phyloP scores from a whole-genome alignment of 1,284 basidiomycete species.

The Ceratobasidium sp. region DNA sequence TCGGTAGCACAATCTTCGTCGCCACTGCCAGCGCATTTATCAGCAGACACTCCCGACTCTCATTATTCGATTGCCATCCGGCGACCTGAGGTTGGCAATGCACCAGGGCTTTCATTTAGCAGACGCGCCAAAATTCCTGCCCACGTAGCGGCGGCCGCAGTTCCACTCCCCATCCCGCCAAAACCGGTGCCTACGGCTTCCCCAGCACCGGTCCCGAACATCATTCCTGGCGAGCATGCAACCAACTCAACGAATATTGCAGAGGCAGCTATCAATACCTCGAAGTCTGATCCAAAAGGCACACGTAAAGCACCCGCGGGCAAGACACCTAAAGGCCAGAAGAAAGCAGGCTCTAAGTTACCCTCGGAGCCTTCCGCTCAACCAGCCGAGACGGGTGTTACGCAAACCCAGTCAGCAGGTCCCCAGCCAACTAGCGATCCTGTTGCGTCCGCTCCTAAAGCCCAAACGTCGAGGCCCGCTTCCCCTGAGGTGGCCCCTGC shows the following conservation, averaged over 20 bases:
- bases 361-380: background rate
- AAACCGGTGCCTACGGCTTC: background rate
- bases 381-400: background rate
- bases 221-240: background rate
- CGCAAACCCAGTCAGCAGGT: background rate
- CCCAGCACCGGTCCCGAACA: background rate
- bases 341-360: background rate
- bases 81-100: slow-evolving; percentile 17
- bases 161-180: slow-evolving; percentile 18
- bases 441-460: slow-evolving; percentile 43
- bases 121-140: slow-evolving; percentile 28
- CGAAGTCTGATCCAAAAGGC: background rate
- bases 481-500: slow-evolving; percentile 47
- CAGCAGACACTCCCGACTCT: slow-evolving; percentile 5
- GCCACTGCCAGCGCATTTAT: background rate
- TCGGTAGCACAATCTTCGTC: background rate
- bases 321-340: slow-evolving; percentile 1
- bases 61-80: slow-evolving; percentile 16
- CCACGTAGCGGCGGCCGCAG: slow-evolving; percentile 15
- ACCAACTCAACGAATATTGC: background rate
- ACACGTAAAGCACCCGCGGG: background rate
- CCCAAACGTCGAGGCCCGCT: slow-evolving; percentile 3
- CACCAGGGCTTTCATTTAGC: slow-evolving; percentile 34
- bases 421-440: slow-evolving; percentile 32
- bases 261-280: background rate